Conservation (phyloP, 306 rosid genomes). For the Senna siamea region DNA sequence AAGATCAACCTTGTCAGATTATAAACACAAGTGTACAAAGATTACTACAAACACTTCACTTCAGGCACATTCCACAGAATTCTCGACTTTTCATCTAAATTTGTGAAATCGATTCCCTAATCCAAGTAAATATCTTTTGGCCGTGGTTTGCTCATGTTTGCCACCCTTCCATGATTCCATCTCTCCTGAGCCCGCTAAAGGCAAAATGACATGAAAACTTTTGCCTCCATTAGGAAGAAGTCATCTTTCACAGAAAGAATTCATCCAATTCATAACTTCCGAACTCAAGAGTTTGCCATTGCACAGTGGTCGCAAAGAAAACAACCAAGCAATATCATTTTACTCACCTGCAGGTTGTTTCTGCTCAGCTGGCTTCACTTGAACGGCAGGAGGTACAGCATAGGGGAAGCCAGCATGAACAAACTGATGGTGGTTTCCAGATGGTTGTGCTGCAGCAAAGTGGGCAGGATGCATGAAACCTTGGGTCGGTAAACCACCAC, state of each 20-base stretch:
- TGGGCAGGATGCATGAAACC: constrained; percentile 73
- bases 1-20: constrained; percentile 66
- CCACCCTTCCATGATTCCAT: constrained; percentile 35
- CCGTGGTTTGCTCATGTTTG: constrained; percentile 28
- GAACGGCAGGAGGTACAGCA: constrained; percentile 64
- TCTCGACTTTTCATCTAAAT: constrained; percentile 57
- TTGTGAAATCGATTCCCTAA: constrained; percentile 47
- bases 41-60: constrained; percentile 35
- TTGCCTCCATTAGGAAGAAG: constrained; percentile 29
- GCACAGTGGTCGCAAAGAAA: not conserved
- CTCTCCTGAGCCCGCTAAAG: constrained; percentile 40
- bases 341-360: constrained; percentile 98
- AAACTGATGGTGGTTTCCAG: constrained; percentile 75
- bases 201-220: constrained; percentile 27
- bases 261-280: constrained; percentile 7
- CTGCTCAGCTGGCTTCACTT: constrained; percentile 88
- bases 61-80: constrained; percentile 42
- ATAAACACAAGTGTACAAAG: constrained; percentile 64
- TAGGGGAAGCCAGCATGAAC: constrained; percentile 65
- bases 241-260: constrained; percentile 50
- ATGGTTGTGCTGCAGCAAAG: constrained; percentile 53
- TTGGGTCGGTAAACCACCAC: constrained; percentile 57
- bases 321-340: constrained; percentile 21
- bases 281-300: constrained; percentile 1
- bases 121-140: not conserved